Evolutionary conservation across 2,329 filamentous ascomycete species (phyloP), one percentile per base, ranked within the genome.

Genomic region (Xylariales sp.): DNA sequence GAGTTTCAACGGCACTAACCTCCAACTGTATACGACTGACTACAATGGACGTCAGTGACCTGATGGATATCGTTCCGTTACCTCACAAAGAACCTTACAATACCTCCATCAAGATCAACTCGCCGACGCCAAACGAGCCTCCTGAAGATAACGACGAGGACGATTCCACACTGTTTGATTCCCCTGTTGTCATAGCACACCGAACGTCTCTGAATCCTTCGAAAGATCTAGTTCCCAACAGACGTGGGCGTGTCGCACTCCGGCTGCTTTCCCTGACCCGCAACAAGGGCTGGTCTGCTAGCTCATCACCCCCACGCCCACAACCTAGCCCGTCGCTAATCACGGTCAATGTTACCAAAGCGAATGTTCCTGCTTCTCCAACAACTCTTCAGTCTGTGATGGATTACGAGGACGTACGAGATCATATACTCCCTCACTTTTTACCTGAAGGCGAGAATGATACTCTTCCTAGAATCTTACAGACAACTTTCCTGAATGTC

Each of bases 41-140:
- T 42, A 75, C 76, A 25, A 65, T 73, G 41, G 76, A 78, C 46
- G 89, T 73, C 41, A 76, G 78, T 46, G 89, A 95, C 61, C 73
- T 80, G 42, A 95, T 97, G 88, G 90, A 97, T 58, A 82, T 96
- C 63, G 96, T 91, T 32, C 91, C 93, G 28, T 68, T 97, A 29
- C 90, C 89, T 46, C 88, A 95, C 70, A 96, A 95, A 70, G 71
- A 76, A 21, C 76, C 85, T 10, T 89, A 81, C 56, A 65, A 74
- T 65, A 62, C 73, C 22, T 74, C 84, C 51, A 71, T 86, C 48
- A 81, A 84, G 50, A 64, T 88, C 40, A 76, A 80, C 21, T 90
- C 87, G 21, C 87, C 88, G 2, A 85, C 84, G 2, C 84, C 84
- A 6, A 73, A 68, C 12, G 65, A 70, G 44, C 63, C 65, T 36